Evolutionary conservation across 768 basidiomycete species (phyloP).

Genomic region (Tremella fuciformis): DNA sequence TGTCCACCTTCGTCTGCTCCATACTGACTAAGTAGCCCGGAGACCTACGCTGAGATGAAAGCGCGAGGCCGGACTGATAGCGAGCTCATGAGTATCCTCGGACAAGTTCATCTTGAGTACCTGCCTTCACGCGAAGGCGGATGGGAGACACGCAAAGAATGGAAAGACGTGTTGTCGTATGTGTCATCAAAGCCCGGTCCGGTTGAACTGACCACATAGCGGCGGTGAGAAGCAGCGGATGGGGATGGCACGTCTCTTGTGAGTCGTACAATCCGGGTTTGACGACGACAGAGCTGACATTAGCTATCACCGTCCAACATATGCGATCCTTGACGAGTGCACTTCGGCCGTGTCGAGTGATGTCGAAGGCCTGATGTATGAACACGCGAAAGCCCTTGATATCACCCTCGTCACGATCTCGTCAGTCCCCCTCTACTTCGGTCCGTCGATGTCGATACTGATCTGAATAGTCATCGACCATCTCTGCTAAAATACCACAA

Average conservation of each 20-base stretch:
- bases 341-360: constrained; percentile 94
- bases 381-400: constrained; percentile 78
- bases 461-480: constrained; percentile 57
- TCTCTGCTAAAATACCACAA: constrained; percentile 85
- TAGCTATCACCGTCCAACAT: constrained; percentile 48
- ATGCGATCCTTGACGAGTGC: constrained; percentile 64
- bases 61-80: constrained; percentile 62
- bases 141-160: constrained; percentile 84
- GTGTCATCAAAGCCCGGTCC: constrained; percentile 6
- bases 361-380: constrained; percentile 94
- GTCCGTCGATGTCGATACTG: background rate
- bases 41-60: constrained; percentile 72
- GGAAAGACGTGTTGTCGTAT: constrained; percentile 76
- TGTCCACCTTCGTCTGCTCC: background rate
- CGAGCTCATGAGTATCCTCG: constrained; percentile 73
- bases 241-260: constrained; percentile 92
- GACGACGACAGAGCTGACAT: constrained; percentile 13
- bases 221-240: constrained; percentile 97
- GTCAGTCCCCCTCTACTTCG: constrained; percentile 17
- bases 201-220: constrained; percentile 53
- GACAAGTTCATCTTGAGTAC: constrained; percentile 78
- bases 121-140: constrained; percentile 84
- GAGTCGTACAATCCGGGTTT: constrained; percentile 38
- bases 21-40: constrained; percentile 56
- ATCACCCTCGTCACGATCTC: constrained; percentile 94